Evolutionary conservation across 495 filamentous ascomycete species (phyloP).

Genomic region (Corynascus novoguineensis): DNA sequence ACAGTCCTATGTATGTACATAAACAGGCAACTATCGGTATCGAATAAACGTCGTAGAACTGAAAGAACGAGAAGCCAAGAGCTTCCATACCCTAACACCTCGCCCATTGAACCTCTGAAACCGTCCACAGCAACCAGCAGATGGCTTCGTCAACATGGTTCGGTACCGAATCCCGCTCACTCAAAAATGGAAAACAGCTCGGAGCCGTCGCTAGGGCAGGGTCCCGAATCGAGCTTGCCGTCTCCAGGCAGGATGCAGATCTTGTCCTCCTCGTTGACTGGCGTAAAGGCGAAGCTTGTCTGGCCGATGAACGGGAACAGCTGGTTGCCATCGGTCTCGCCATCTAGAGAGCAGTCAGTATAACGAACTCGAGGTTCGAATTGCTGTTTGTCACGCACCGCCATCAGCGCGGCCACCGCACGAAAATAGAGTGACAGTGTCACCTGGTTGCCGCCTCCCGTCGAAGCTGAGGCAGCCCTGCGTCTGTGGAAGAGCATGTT

Average conservation of each 20-base stretch:
- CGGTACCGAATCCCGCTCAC: conserved; percentile 1
- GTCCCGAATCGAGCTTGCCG: conserved; percentile 36
- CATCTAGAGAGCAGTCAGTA: conserved; percentile 25
- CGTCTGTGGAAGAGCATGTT: conserved; percentile 22
- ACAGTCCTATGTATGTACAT: background rate
- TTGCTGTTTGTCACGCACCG: conserved; percentile 27
- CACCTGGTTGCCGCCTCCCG: conserved; percentile 35
- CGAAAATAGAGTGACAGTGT: conserved; percentile 48
- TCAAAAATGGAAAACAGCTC: conserved; percentile 45
- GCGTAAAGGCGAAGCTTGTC: conserved; percentile 39
- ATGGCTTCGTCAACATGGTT: background rate
- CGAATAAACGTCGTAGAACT: background rate
- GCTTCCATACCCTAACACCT: background rate
- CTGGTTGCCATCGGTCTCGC: conserved; percentile 39
- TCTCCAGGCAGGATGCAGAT: conserved; percentile 40
- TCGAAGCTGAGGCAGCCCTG: conserved; percentile 52
- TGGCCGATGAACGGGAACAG: conserved; percentile 39
- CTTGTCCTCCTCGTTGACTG: conserved; percentile 33
- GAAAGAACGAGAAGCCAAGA: background rate
- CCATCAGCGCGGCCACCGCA: conserved; percentile 51
- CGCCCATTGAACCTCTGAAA: background rate
- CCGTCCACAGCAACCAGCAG: background rate
- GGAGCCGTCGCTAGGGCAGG: conserved; percentile 37
- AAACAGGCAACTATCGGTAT: background rate
- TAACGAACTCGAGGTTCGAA: background rate